Percentiles rank a stretch among this genome's conserved stretches.
Evolutionary conservation across 2,329 filamentous ascomycete genomes (phyloP).

Genomic region (Gaeumannomyces tritici): DNA sequence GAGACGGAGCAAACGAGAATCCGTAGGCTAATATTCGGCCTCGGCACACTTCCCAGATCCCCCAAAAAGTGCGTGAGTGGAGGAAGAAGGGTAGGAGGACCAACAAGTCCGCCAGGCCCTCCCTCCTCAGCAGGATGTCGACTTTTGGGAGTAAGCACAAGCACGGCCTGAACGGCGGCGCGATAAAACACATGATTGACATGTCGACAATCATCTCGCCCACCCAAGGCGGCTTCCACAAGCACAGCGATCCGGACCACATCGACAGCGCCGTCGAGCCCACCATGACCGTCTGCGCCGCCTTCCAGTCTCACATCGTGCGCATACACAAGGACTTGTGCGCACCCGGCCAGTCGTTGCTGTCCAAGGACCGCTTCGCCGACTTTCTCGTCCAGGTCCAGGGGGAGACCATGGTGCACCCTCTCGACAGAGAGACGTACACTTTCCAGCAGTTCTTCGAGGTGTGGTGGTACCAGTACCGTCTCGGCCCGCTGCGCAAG

Average conservation of each 20-base stretch:
- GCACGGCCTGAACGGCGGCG: slow-evolving; percentile 1
- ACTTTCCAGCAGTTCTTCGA: slow-evolving; percentile 39
- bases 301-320: slow-evolving; percentile 32
- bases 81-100: not conserved
- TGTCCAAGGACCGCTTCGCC: slow-evolving; percentile 30
- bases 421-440: slow-evolving; percentile 30
- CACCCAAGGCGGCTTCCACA: slow-evolving; percentile 16
- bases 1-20: too few relatives aligned
- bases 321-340: slow-evolving; percentile 37
- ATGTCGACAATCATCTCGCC: slow-evolving; percentile 20
- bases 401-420: slow-evolving; percentile 27
- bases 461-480: slow-evolving; percentile 32
- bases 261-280: slow-evolving; percentile 7
- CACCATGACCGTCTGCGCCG: slow-evolving; percentile 8
- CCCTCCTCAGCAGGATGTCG: not conserved
- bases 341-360: slow-evolving; percentile 18
- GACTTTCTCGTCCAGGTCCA: slow-evolving; percentile 42
- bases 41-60: not conserved
- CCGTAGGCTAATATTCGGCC: not conserved
- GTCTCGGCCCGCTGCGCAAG: slow-evolving; percentile 26
- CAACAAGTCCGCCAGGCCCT: not conserved
- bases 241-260: slow-evolving; percentile 10
- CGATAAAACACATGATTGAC: slow-evolving; percentile 9
- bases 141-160: slow-evolving; percentile 3
- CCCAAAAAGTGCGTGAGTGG: not conserved